Evolutionary conservation across 176 grass and related monocot genomes (phyloP).

Genomic region (Oryza brachyantha): DNA sequence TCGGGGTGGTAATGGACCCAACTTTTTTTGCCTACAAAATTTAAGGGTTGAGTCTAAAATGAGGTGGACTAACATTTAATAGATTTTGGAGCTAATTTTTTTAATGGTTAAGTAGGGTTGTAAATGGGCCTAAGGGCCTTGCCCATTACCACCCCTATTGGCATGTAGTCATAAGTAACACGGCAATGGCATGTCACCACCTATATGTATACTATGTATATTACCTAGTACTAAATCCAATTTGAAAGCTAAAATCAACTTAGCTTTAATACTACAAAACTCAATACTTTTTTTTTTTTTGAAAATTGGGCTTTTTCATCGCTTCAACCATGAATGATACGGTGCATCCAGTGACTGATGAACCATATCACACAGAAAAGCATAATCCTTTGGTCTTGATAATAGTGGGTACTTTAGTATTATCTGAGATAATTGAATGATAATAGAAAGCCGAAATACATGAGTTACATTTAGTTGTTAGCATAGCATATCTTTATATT

Average conservation of each 20-base stretch:
- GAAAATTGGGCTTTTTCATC: not conserved
- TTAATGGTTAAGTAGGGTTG: no score
- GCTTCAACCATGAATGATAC: conserved; percentile 14
- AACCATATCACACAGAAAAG: not conserved
- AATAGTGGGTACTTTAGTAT: not conserved
- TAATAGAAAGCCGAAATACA: conserved; percentile 14
- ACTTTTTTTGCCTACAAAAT: no score
- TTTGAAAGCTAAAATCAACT: not conserved
- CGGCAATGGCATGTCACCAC: not conserved
- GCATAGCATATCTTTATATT: not conserved
- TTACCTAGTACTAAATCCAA: not conserved
- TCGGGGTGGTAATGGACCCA: no score
- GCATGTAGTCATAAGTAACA: not conserved
- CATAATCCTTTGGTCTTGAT: not conserved
- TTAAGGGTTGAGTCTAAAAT: no score
- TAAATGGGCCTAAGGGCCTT: no score
- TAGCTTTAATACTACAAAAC: not conserved
- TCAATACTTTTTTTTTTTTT: not conserved
- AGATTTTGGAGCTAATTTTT: no score
- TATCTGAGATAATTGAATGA: not conserved
- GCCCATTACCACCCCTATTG: no score
- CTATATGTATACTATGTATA: not conserved
- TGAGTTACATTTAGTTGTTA: not conserved
- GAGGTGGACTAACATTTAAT: no score
- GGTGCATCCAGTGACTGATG: not conserved